Evolutionary conservation across 179 eudicot genomes (phyloP), one percentile per base, ranked within the genome.

Genomic region (Sideroxylon spinosum): DNA sequence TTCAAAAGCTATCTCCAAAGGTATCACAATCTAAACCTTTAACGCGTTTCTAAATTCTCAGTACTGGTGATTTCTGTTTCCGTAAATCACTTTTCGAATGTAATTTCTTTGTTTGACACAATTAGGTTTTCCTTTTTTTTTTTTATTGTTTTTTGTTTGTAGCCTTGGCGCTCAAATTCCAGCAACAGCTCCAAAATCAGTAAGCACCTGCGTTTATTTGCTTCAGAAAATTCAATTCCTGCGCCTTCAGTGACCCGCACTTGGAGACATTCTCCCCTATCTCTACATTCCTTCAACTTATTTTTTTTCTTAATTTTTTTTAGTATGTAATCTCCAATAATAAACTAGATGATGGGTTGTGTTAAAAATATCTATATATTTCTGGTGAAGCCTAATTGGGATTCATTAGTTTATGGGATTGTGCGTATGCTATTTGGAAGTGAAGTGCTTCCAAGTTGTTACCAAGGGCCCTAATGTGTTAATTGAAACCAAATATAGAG

Each of bases 91-190:
- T 64, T 48, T 10, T 76, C 22, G 6, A 66, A 3, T 37, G 44
- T 48, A 17, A 19, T 20, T 49, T 46, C 2, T 48, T 57, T 19
- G 1, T 65, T 68, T 59, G 32, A 9, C 5, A 61, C 72, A 61
- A 14, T 73, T 44, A 61, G 17, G 8, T 13, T 48, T 26, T n/a
- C n/a, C n/a, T 17, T 25, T 29, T 76, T 67, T 59, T 56, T 44
- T 65, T 74, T 61, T 14, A 28, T 26, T 13, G 37, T 20, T 17
- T 20, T 29, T 76, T 29, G n/a, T 50, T 69, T 82, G 14, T 81
- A 87, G 89, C 75, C 65, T 85, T 25, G 88, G 89, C 48, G 89
- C 86, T 71, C 85, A 62, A 81, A 77, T 85, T 75, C 85, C 87
- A 26, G 63, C 79, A 53, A 20, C 69, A 67, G 22, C 79, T 16